Conservation (phyloP, 345 rosid species). For the Eucalyptus sideroxylon region DNA sequence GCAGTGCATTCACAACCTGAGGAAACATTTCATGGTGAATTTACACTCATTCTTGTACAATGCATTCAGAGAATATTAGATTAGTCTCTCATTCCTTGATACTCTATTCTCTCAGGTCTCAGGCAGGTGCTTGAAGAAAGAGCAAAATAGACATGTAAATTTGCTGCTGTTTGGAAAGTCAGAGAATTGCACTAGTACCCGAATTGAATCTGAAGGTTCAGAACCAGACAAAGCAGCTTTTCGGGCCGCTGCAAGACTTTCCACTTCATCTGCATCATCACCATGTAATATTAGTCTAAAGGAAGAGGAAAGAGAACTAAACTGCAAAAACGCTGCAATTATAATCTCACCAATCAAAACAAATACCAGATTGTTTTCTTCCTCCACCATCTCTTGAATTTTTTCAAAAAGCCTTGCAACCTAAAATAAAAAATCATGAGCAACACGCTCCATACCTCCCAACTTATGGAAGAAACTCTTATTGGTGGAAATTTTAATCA, state of each 20-base stretch:
- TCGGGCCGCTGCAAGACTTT: constrained; percentile 98
- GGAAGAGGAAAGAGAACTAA: not conserved
- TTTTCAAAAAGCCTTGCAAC: constrained; percentile 97
- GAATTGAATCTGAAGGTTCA: constrained; percentile 96
- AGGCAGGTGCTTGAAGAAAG: not conserved
- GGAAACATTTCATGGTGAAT: constrained; percentile 1
- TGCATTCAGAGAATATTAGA: not conserved
- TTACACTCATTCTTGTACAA: not conserved
- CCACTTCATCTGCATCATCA: constrained; percentile 86
- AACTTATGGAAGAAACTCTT: not conserved
- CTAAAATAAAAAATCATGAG: constrained; percentile 16
- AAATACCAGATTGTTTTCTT: constrained; percentile 94
- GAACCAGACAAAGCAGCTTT: constrained; percentile 98
- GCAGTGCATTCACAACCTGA: constrained; percentile 95
- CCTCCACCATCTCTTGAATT: constrained; percentile 99
- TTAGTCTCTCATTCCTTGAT: not conserved
- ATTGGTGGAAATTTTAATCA: not conserved
- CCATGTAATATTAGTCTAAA: constrained; percentile 7
- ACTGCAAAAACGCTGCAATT: not conserved
- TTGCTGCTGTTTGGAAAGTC: not conserved
- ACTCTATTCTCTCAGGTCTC: not conserved
- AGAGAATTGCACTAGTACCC: constrained; percentile 30
- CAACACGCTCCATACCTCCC: not conserved
- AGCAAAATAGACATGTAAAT: not conserved
- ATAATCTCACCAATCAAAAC: constrained; percentile 90